Evolutionary conservation across 2,329 filamentous ascomycete genomes (phyloP).

Genomic region (Aspergillus viridinutans): DNA sequence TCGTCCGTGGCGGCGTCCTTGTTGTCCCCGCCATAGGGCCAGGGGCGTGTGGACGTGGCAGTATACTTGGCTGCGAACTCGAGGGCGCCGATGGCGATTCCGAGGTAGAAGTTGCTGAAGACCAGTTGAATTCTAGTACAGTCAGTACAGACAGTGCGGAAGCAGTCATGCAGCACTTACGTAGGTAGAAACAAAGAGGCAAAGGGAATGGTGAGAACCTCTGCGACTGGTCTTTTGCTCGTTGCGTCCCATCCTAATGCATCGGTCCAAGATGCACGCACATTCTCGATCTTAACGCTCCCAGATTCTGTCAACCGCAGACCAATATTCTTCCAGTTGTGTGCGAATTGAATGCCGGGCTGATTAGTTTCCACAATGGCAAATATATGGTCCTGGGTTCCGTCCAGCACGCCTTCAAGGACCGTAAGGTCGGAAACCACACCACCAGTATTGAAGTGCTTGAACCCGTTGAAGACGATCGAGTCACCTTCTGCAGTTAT

Average conservation of each 20-base stretch:
- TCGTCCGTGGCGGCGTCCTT: constrained; percentile 59
- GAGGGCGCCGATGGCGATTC: constrained; percentile 58
- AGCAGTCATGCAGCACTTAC: constrained; percentile 25
- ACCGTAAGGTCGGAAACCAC: constrained; percentile 64
- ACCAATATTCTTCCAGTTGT: constrained; percentile 64
- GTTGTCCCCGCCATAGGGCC: constrained; percentile 61
- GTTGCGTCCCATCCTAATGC: constrained; percentile 57
- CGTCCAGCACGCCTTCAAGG: constrained; percentile 58
- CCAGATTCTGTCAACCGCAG: constrained; percentile 62
- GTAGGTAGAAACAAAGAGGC: constrained; percentile 57
- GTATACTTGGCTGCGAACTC: constrained; percentile 56
- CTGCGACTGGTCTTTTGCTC: constrained; percentile 49
- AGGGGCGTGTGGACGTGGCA: constrained; percentile 53
- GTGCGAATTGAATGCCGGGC: constrained; percentile 49
- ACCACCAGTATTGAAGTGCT: constrained; percentile 65
- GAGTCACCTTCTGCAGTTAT: constrained; percentile 53
- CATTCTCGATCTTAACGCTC: constrained; percentile 56
- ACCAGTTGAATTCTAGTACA: constrained; percentile 55
- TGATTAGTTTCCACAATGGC: constrained; percentile 57
- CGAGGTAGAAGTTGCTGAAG: constrained; percentile 64
- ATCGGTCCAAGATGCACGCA: constrained; percentile 56
- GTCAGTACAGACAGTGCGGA: not conserved
- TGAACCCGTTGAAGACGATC: constrained; percentile 58
- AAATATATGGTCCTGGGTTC: constrained; percentile 59
- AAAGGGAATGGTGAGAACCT: constrained; percentile 52